phyloP scores from a whole-genome alignment of 2,329 filamentous ascomycete species.

The Cytospora schulzeri region DNA sequence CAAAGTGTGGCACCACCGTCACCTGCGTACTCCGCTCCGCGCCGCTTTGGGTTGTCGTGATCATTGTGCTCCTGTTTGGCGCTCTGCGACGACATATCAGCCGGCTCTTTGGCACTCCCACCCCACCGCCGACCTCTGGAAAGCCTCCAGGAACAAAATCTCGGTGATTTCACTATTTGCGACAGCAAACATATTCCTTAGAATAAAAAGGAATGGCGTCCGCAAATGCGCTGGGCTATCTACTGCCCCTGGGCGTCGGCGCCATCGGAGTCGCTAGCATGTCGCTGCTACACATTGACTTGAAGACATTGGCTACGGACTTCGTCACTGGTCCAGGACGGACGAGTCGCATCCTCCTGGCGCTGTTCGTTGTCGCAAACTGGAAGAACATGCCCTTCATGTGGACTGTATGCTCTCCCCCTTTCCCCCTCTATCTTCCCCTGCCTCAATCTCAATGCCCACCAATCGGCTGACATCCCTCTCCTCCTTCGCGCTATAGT shows the following conservation, averaged over 20 bases:
- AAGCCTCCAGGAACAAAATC: not conserved
- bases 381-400: slow-evolving; percentile 74
- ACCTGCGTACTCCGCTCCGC: slow-evolving; percentile 44
- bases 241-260: slow-evolving; percentile 46
- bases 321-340: slow-evolving; percentile 59
- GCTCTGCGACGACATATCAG: slow-evolving; percentile 38
- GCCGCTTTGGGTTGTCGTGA: slow-evolving; percentile 46
- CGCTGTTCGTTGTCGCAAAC: slow-evolving; percentile 64
- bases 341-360: slow-evolving; percentile 53
- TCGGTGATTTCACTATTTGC: not conserved
- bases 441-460: not conserved
- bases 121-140: not conserved
- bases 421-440: not conserved
- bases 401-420: slow-evolving; percentile 68
- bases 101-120: slow-evolving; percentile 5
- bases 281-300: slow-evolving; percentile 47
- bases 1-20: slow-evolving; percentile 47
- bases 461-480: not conserved
- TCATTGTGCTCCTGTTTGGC: slow-evolving; percentile 41
- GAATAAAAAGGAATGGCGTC: slow-evolving; percentile 20
- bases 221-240: slow-evolving; percentile 24
- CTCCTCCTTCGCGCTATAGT: slow-evolving; percentile 29
- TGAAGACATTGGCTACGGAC: slow-evolving; percentile 39
- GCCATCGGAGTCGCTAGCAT: slow-evolving; percentile 48
- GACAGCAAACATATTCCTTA: not conserved